Evolutionary conservation across 208 protist species (phyloP), one percentile per base, ranked within the genome.

Genomic region (Wallacemonas collosoma): DNA sequence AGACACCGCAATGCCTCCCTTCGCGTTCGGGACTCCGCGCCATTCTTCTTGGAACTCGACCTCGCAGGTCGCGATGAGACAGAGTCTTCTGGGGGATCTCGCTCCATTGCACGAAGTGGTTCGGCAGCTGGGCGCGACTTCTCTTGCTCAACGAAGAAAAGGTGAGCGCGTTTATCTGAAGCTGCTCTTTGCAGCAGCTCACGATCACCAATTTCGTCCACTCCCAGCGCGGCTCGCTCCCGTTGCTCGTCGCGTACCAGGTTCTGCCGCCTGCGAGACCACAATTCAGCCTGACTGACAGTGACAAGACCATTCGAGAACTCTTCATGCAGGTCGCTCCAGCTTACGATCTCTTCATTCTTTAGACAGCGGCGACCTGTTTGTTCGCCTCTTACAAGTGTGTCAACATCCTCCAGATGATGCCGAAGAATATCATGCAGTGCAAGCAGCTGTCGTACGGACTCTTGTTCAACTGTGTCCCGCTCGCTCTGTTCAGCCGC

Each of bases 1-100:
- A 83, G 65, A 60, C 50, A 47, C 9, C 17, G 15, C n/a, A 75
- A 45, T 36, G 61, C 68, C 39, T 62, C 50, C 17, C n/a, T 35
- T 15, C 9, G 47, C 36, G 40, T 65, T n/a, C 17, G 43, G 6
- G 51, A 40, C 11, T 62, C 40, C 36, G 68, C 56, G 15, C 53
- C 43, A 11, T 63, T 66, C 53, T 57, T 50, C 38, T 57, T 62
- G 44, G 40, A 39, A 6, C 15, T 17, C 38, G 51, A 8, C 48
- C 50, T 47, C n/a, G 53, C 12, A 9, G 44, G n/a, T 15, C 41
- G 4, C 50, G 15, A 9, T n/a, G 48, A 6, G 15, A 17, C 8
- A 8, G 39, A 6, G 5, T 40, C 12, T 3, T 26, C 15, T 44
- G 45, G n/a, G 0, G 60, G 8, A 0, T 0, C 56, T 8, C 2